Evolutionary conservation across 192 early-diverging fungal genomes (phyloP).

Genomic region (Backusella westeae): DNA sequence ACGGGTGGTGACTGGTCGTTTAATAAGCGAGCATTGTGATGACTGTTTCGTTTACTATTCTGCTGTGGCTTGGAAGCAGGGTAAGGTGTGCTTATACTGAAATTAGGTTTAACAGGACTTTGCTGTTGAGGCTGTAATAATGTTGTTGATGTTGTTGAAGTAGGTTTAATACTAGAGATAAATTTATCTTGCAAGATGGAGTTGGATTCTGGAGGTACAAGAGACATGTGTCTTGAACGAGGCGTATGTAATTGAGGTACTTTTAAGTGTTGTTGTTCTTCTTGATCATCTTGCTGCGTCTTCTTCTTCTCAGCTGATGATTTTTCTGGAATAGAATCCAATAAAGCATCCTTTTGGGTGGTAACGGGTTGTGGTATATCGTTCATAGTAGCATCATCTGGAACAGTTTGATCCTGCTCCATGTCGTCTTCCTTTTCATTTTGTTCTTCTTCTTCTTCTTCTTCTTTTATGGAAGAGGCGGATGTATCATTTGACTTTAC

Average conservation of each 20-base stretch:
- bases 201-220: slow-evolving; percentile 6
- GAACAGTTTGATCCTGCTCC: neutral
- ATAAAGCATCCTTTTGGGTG: neutral
- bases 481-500: neutral
- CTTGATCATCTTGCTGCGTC: neutral
- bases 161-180: slow-evolving; percentile 29
- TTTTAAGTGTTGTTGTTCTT: neutral
- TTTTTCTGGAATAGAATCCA: neutral
- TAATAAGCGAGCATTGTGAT: neutral
- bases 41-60: neutral
- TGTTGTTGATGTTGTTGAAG: neutral
- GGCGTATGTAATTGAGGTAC: neutral
- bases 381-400: neutral
- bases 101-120: neutral
- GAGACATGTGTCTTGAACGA: slow-evolving; percentile 9
- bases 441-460: slow-evolving; percentile 1
- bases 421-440: neutral
- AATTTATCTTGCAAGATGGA: slow-evolving; percentile 38
- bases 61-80: neutral
- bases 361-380: neutral
- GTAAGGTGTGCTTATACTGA: slow-evolving; percentile 30
- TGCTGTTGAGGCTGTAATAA: neutral
- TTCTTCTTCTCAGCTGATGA: neutral
- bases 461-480: neutral
- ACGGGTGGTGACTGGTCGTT: neutral